Base-by-base conservation (phyloP, 495 filamentous ascomycete species). In the Neurospora tetraspora region DNA sequence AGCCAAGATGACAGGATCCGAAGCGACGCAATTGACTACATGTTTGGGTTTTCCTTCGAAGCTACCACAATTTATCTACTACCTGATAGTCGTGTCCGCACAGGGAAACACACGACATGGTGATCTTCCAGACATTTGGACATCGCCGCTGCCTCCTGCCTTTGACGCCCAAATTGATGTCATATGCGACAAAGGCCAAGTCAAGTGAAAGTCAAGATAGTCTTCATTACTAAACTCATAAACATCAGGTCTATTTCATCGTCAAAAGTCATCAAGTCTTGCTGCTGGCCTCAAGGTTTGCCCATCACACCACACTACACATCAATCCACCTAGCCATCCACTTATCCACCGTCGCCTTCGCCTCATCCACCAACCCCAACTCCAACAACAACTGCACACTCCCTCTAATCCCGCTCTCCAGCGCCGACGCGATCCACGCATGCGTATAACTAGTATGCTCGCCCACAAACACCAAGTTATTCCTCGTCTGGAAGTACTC, bases 381-480 rank as follows among this genome's bases (percentile, higher is more conserved):
- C 73, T 91, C 79, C 2, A 92, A 83, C 73, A 91, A 78, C 70
- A 91, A 73, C 76, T 92, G 90, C 18, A 89, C 86, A 8, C 87
- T 87, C 0, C 90, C 90, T 0, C 90, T 81, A 27, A 92, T 88
- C 0, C 88, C 90, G 23, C 87, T 89, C 77, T 92, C 90, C 37
- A 92, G 78, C 7, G 90, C 90, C 4, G 86, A 87, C 34, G 89
- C 88, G 68, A 92, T 91, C 90, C 90, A 92, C 5, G 89, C 89
- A 76, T 92, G 90, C n/a, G 90, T 92, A 79, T 90, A 92, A 68
- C 86, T 88, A 1, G 90, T 92, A 77, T 92, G 90, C 80, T 92
- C 90, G 18, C 90, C 90, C 5, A 92, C 82, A 70, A 92, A 92
- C 43, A 92, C 87, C 43, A 89, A 88, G 76, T 88, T 10, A 53